A percentile compares a stretch with the other conserved stretches of the same genome.
These are phyloP conservation scores for Ogataea salicorniae DNA, from an alignment of 805 yeast genomes.

Conservation along the genomic window DNA sequence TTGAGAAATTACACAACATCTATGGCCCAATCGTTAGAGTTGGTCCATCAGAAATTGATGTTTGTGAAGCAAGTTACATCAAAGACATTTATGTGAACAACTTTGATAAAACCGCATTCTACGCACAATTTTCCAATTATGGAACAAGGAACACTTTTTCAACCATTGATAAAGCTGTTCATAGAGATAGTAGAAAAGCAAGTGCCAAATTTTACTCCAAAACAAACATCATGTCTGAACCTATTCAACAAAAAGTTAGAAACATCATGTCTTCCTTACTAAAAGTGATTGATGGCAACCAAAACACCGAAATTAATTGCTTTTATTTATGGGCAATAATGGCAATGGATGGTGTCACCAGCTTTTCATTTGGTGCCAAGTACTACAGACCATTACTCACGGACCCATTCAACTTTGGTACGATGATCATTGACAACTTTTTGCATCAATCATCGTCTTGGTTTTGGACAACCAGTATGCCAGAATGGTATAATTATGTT, in stretches of 20 bases:
- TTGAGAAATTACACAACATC: conserved; percentile 44
- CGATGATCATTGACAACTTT: conserved; percentile 40
- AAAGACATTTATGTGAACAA: conserved; percentile 53
- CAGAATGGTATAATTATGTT: conserved; percentile 46
- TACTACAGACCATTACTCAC: conserved; percentile 42
- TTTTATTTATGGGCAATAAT: conserved; percentile 60
- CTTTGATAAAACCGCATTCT: conserved; percentile 53
- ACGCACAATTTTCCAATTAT: conserved; percentile 55
- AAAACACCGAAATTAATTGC: conserved; percentile 40
- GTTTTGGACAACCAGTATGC: conserved; percentile 62
- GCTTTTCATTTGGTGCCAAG: conserved; percentile 51
- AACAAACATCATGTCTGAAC: conserved; percentile 30
- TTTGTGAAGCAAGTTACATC: conserved; percentile 44
- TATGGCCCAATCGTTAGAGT: conserved; percentile 63
- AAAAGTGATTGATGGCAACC: conserved; percentile 17
- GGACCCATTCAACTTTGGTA: conserved; percentile 33
- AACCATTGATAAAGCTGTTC: conserved; percentile 43
- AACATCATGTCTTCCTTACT: conserved; percentile 29
- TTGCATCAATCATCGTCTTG: conserved; percentile 50
- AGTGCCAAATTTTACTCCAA: conserved; percentile 43
- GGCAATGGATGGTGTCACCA: conserved; percentile 67
- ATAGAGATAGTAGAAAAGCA: conserved; percentile 37
- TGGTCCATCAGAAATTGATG: conserved; percentile 57
- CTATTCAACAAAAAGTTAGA: conserved; percentile 31
- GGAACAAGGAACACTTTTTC: conserved; percentile 58